A percentile compares a stretch with the other conserved stretches of the same genome.
Conservation (phyloP, 2,329 filamentous ascomycete genomes). For the Chrysoporthe deuterocubensis region DNA sequence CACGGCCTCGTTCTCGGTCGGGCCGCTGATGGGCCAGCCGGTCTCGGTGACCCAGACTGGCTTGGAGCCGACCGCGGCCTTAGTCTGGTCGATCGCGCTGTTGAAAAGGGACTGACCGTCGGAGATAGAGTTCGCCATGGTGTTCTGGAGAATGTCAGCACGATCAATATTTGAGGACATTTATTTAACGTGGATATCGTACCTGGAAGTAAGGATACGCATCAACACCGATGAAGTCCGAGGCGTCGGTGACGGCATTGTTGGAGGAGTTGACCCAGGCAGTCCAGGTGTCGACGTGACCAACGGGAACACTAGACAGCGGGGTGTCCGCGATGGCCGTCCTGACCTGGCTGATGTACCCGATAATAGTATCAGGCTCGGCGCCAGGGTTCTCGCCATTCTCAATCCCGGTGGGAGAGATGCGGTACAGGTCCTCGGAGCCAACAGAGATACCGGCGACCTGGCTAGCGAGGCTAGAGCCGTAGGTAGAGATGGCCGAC, state of each 20-base stretch:
- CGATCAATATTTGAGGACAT: background rate
- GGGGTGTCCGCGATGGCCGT: slow-evolving; percentile 65
- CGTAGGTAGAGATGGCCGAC: slow-evolving; percentile 71
- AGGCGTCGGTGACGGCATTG: slow-evolving; percentile 66
- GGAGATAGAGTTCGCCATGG: slow-evolving; percentile 66
- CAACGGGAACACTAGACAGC: slow-evolving; percentile 63
- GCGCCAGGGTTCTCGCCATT: slow-evolving; percentile 67
- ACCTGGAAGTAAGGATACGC: slow-evolving; percentile 76
- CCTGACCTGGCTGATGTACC: slow-evolving; percentile 73
- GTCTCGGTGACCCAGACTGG: slow-evolving; percentile 29
- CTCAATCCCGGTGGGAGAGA: slow-evolving; percentile 68
- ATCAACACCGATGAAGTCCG: slow-evolving; percentile 83
- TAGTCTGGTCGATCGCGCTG: slow-evolving; percentile 64
- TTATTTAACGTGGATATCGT: no score
- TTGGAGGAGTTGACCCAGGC: slow-evolving; percentile 76
- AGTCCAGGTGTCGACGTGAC: slow-evolving; percentile 91
- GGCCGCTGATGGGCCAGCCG: slow-evolving; percentile 28
- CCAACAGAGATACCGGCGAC: slow-evolving; percentile 86
- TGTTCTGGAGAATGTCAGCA: slow-evolving; percentile 56
- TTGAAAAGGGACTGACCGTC: slow-evolving; percentile 70
- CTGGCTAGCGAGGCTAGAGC: slow-evolving; percentile 63
- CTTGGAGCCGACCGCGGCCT: slow-evolving; percentile 49
- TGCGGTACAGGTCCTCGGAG: slow-evolving; percentile 84
- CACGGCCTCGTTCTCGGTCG: slow-evolving; percentile 19
- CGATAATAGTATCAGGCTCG: slow-evolving; percentile 63